phyloP scores from a whole-genome alignment of 257 asterid species.

The Hygrophila difformis region DNA sequence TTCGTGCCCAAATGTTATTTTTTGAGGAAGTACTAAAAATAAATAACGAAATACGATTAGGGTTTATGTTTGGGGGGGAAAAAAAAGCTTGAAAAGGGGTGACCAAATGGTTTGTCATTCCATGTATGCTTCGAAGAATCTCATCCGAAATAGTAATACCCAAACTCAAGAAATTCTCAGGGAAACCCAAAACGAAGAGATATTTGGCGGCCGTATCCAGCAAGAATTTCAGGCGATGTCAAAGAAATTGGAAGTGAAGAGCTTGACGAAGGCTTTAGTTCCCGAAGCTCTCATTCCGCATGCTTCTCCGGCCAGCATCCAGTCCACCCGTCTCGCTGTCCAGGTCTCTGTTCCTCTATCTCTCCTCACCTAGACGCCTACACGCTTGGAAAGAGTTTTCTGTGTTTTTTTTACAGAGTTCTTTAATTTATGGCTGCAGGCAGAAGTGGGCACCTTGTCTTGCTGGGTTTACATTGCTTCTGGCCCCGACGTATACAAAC shows the following conservation, averaged over 20 bases:
- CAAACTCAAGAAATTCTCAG: too few relatives aligned
- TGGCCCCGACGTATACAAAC: conserved; percentile 52
- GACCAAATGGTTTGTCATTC: too few relatives aligned
- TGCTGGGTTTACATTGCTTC: conserved; percentile 87
- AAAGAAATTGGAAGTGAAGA: conserved; percentile 65
- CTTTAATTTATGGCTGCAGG: conserved; percentile 28
- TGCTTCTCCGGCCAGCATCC: conserved; percentile 79
- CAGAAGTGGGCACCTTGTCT: conserved; percentile 39
- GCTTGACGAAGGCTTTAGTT: conserved; percentile 57
- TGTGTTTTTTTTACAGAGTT: not conserved
- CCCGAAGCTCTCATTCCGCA: conserved; percentile 54
- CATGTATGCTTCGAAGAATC: too few relatives aligned
- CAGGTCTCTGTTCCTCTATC: conserved; percentile 25
- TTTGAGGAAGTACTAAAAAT: too few relatives aligned
- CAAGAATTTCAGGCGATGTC: too few relatives aligned
- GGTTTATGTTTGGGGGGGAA: too few relatives aligned
- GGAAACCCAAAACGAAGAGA: too few relatives aligned
- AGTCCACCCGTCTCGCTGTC: conserved; percentile 83
- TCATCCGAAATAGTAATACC: too few relatives aligned
- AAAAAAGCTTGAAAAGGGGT: too few relatives aligned
- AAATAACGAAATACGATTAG: too few relatives aligned
- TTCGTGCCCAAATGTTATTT: too few relatives aligned
- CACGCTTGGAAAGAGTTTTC: not conserved
- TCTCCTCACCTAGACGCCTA: not conserved
- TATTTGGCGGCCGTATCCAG: too few relatives aligned